phyloP scores from a whole-genome alignment of 2,329 filamentous ascomycete species.

The Cercospora citrullina region DNA sequence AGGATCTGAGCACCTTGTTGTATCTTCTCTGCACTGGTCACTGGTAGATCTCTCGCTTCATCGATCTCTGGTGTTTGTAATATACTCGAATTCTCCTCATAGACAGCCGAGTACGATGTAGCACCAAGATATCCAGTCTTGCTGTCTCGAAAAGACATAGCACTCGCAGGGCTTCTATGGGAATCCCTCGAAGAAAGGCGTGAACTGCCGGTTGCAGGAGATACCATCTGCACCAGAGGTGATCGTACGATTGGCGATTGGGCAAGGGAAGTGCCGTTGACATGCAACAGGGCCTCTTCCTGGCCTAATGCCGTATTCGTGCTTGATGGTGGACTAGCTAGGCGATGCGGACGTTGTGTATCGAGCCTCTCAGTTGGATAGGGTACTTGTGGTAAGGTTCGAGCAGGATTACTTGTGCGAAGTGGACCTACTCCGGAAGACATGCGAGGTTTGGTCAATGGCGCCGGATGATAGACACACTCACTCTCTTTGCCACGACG shows the following conservation, averaged over 20 bases:
- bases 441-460: conserved; percentile 32
- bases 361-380: conserved; percentile 16
- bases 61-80: conserved; percentile 30
- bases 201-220: conserved; percentile 20
- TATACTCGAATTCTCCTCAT: conserved; percentile 35
- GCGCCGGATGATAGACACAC: conserved; percentile 41
- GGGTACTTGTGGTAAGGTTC: conserved; percentile 13
- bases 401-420: conserved; percentile 18
- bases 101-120: conserved; percentile 39
- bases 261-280: conserved; percentile 10
- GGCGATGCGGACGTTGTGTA: not conserved
- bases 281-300: conserved; percentile 15
- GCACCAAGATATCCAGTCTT: conserved; percentile 38
- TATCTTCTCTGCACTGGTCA: conserved; percentile 35
- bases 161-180: conserved; percentile 26
- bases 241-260: conserved; percentile 15
- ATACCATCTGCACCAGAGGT: conserved; percentile 15
- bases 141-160: conserved; percentile 33
- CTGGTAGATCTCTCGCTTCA: conserved; percentile 29
- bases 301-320: conserved; percentile 15
- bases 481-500: conserved; percentile 30
- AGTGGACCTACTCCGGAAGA: conserved; percentile 21
- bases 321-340: conserved; percentile 29
- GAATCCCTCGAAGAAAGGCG: conserved; percentile 25
- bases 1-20: conserved; percentile 39